Evolutionary conservation across 2,329 filamentous ascomycete genomes (phyloP).

Genomic region (Talaromyces sp.): DNA sequence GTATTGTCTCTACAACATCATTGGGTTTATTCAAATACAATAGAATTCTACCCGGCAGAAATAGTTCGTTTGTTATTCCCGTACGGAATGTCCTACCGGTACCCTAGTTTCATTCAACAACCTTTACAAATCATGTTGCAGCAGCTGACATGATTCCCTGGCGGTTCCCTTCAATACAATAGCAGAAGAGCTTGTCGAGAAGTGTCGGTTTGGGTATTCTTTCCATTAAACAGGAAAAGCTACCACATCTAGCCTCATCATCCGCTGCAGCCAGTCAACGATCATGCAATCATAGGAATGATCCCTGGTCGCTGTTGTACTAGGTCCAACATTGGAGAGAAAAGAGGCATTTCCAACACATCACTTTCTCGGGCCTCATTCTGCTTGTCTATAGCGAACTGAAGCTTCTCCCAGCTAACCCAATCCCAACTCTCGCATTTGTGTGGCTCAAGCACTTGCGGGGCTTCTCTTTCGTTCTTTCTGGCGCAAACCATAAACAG

Average conservation of each 20-base stretch:
- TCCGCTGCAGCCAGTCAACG: not conserved
- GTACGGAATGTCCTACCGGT: no score
- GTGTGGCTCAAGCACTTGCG: constrained; percentile 54
- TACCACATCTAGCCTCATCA: not conserved
- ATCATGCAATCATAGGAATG: constrained; percentile 22
- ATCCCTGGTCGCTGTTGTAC: constrained; percentile 38
- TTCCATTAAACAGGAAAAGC: not conserved
- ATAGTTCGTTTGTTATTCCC: not conserved
- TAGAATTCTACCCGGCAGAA: not conserved
- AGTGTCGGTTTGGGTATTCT: no score
- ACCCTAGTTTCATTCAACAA: not conserved
- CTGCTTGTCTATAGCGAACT: constrained; percentile 32
- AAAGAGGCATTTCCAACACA: constrained; percentile 35
- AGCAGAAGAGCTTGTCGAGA: not conserved
- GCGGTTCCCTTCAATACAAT: not conserved
- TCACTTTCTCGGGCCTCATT: constrained; percentile 29
- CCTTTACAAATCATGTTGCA: not conserved
- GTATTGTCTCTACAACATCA: not conserved
- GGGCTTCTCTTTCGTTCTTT: constrained; percentile 46
- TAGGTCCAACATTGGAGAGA: constrained; percentile 49
- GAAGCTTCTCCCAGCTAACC: constrained; percentile 49
- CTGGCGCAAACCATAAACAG: constrained; percentile 61
- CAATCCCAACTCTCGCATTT: constrained; percentile 58
- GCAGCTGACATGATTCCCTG: not conserved
- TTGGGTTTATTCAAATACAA: not conserved